Evolutionary conservation across 179 eudicot genomes (phyloP), one percentile per base, ranked within the genome.

Genomic region (Beta macrorhiza): DNA sequence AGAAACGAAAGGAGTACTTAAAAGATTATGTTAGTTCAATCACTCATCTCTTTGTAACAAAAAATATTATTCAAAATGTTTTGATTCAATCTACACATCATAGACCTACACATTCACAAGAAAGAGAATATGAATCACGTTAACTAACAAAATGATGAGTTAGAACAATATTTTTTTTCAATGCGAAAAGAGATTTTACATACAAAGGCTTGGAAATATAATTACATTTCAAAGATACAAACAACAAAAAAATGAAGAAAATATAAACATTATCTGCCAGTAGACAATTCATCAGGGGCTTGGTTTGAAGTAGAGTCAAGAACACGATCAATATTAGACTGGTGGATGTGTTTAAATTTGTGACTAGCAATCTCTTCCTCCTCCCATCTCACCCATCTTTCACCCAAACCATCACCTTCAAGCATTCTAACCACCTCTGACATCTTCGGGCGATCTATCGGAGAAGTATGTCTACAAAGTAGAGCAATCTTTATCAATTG

Each of bases 341-440:
- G 84, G 65, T 81, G 83, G n/a, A 65, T 45, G 71, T 47, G 78
- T 76, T 83, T 73, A 7, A 59, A 72, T 72, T 85, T 86, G 13
- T 81, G 81, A 15, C 42, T 37, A 82, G 79, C 71, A 87, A 73
- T 78, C 79, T 87, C 86, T 75, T 65, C 86, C 67, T 87, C 81
- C n/a, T 85, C 87, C 87, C 87, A 87, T 69, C 82, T 87, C 75
- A 78, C 83, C 89, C 89, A 87, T 72, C 83, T 79, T 71, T 85
- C 87, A 4, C 84, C 84, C 44, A 87, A 81, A 12, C 86, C 83
- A n/a, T 85, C 77, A 49, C 87, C 89, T 84, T 87, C 84, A 10
- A 87, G 89, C 89, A 87, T 85, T 78, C 83, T 81, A 7, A 87
- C 90, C 51, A 87, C 90, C 32, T 87, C 90, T 5, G 88, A 85